Base-by-base conservation (phyloP, 805 yeast species). In the Starmerella vitae region DNA sequence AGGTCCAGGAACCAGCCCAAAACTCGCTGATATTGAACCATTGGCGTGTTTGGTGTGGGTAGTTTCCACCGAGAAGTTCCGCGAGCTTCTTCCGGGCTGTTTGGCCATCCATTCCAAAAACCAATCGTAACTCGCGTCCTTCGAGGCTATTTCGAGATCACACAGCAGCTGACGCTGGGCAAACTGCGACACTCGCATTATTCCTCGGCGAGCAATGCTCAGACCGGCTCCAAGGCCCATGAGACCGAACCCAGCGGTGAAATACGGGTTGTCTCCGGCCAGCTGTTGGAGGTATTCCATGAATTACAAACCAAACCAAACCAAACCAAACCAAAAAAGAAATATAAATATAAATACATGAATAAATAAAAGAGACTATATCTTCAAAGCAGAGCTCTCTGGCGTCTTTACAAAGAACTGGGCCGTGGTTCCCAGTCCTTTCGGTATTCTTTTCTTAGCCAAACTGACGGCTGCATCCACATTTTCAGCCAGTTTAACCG, bases 191-290 rank as follows among this genome's bases (percentile, higher is more conserved):
- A 74, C 63, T 36, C 77, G 69, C 32, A 72, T 65, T 1, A 78
- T 59, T 1, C 83, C 84, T 42, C 72, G 76, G 36, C 94, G 66
- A 0, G 83, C 75, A 6, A 84, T 50, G 0, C 95, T 93, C 25
- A 91, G 60, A 1, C 77, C 78, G 0, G 94, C 85, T n/a, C 98
- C 98, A 2, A 91, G 64, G 3, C 86, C 65, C 98, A 91, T 91
- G 30, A 91, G 65, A 0, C 98, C 98, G 51, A 96, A 95, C 53
- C 98, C 98, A 0, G 97, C 98, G 1, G 96, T 91, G 64, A 91
- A 88, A 58, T 84, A 85, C n/a, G 96, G 97, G 56, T 88, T 88
- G 27, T 72, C 69, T 18, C 67, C 67, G 42, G 80, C 30, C 20
- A 47, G 21, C 14, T 22, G 4, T 33, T 36, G 21, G 15, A 46